These are phyloP conservation scores for Fusarium heterosporum DNA, from an alignment of 2,329 filamentous ascomycete species.

Conservation along the genomic window DNA sequence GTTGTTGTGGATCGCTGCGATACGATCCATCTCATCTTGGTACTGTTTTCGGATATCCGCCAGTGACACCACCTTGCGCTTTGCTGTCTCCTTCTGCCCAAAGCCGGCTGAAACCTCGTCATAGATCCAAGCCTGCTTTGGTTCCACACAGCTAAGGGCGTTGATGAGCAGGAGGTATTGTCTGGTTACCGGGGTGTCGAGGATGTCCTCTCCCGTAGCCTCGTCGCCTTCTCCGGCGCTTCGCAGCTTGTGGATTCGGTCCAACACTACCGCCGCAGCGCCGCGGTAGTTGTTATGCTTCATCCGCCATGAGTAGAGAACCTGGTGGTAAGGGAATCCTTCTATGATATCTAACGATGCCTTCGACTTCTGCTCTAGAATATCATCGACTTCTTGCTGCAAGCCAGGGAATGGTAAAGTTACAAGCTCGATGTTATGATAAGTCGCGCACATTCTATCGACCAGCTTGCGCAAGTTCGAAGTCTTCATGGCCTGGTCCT, in stretches of 20 bases:
- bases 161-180: slow-evolving; percentile 95
- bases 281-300: slow-evolving; percentile 88
- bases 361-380: slow-evolving; percentile 78
- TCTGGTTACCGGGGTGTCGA: slow-evolving; percentile 74
- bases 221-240: slow-evolving; percentile 69
- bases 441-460: slow-evolving; percentile 75
- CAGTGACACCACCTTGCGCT: slow-evolving; percentile 84
- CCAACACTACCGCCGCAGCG: slow-evolving; percentile 71
- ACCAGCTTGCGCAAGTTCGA: slow-evolving; percentile 78
- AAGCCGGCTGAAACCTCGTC: slow-evolving; percentile 48
- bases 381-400: slow-evolving; percentile 80
- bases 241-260: slow-evolving; percentile 72
- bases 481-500: slow-evolving; percentile 76
- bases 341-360: slow-evolving; percentile 73
- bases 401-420: slow-evolving; percentile 83
- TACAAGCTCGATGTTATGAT: slow-evolving; percentile 75
- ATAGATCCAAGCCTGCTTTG: slow-evolving; percentile 83
- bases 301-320: slow-evolving; percentile 92
- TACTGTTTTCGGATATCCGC: slow-evolving; percentile 90
- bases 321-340: slow-evolving; percentile 86
- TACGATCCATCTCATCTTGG: slow-evolving; percentile 87
- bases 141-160: slow-evolving; percentile 84
- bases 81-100: slow-evolving; percentile 52
- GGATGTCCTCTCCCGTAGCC: slow-evolving; percentile 64
- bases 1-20: slow-evolving; percentile 88